Evolutionary conservation across 495 filamentous ascomycete genomes (phyloP), one percentile per base, ranked within the genome.

Genomic region (Penicillium lividum): DNA sequence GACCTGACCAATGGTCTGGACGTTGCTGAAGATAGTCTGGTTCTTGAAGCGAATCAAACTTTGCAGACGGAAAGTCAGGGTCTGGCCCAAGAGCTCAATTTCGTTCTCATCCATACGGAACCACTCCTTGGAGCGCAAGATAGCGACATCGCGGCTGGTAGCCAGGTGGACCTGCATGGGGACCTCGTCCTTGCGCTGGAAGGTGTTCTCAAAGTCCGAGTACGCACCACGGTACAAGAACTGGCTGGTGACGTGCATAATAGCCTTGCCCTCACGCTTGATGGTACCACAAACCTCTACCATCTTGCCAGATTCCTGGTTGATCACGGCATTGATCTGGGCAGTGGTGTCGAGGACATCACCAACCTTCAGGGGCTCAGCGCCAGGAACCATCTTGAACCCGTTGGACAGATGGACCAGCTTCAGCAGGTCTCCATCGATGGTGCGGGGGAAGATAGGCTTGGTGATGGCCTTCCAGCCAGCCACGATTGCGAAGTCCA

Each of bases 391-490:
- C 95, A 99, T 98, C 60, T 95, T 89, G 86, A 98, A 98, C 50
- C 89, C 86, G 68, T 98, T 99, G 42, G 93, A 97, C 43, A 98
- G 75, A 77, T 98, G 94, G 15, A 98, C 92, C 44, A 98, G 85
- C 75, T 91, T 94, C 45, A 98, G 81, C 40, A 98, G 81, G 70
- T 98, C 94, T 44, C 94, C 94, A 63, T 98, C 93, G 59, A 98
- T 96, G 58, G 84, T 89, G 56, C 89, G 85, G 59, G 94, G 94
- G 82, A 98, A 98, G 70, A 98, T 97, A 0, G 94, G 93, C 80
- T 97, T 97, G 25, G 90, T 97, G 71, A 98, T 97, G 42, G 94
- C 94, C 74, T 98, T 96, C 94, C 94, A 98, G 59, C 94, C 94
- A 16, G 96, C 91, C 28, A 98, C 94, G 59, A 98, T 98, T 56